Evolutionary conservation across 1,284 basidiomycete species (phyloP), one percentile per base, ranked within the genome.

Genomic region (Takashimella tepidaria): DNA sequence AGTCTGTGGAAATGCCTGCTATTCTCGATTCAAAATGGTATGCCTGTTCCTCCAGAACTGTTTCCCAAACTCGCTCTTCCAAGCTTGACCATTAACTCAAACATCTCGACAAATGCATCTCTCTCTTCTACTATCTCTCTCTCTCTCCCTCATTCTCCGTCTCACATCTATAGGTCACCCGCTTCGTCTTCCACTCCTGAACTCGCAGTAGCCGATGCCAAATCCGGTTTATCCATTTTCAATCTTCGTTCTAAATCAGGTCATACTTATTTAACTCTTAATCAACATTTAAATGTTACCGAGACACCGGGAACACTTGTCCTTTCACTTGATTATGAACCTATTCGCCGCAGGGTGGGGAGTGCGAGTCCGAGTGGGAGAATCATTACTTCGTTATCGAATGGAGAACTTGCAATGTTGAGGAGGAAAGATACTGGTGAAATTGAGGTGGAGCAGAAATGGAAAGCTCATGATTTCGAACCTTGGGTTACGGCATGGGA

Each of bases 21-120:
- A 82, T 97, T 23, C 79, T 88, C n/a, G 92, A 97, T 68, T 84
- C 90, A 80, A 95, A 95, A 80, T 97, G 92, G 92, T 89, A 61
- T 46, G 73, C 54, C 10, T 21, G 20, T 46, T 4, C 11, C 13
- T 44, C 10, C 20, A 12, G 40, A 24, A 6, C 27, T 19, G 16
- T 5, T 43, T 55, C 25, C n/a, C 12, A 2, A 6, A 11, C 20
- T 21, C 42, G 27, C 43, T 22, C 11, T 22, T 46, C 11, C 16
- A n/a, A n/a, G n/a, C n/a, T n/a, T n/a, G n/a, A n/a, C n/a, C n/a
- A n/a, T n/a, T n/a, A n/a, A n/a, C n/a, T n/a, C n/a, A n/a, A n/a
- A n/a, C n/a, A n/a, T 16, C 31, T 16, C 31, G 10, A 11, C 19
- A 19, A 22, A 6, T 37, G 37, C 8, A 31, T 22, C 11, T 19